These are phyloP conservation scores for Erucastrum elatum DNA, from an alignment of 345 rosid genomes.

Conservation along the genomic window DNA sequence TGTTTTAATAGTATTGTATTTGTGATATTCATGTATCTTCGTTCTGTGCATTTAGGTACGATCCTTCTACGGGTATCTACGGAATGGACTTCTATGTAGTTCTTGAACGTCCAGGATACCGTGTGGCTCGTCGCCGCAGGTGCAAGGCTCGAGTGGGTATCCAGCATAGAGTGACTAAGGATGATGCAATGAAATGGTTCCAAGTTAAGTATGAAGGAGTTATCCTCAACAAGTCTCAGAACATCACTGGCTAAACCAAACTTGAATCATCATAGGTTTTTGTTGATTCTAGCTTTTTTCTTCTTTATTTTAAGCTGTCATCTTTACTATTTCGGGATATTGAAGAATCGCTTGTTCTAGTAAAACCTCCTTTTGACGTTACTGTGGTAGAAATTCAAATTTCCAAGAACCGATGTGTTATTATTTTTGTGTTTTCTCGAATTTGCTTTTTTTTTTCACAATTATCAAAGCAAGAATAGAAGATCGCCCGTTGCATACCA, in stretches of 20 bases:
- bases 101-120: slow-evolving; percentile 66
- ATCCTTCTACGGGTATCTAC: slow-evolving; percentile 70
- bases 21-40: background rate
- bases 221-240: slow-evolving; percentile 2
- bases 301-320: slow-evolving; percentile 1
- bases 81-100: slow-evolving; percentile 72
- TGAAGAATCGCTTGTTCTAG: slow-evolving; percentile 22
- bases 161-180: background rate
- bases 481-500: slow-evolving; percentile 61
- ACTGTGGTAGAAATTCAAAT: background rate
- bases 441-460: too few species aligned
- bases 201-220: background rate
- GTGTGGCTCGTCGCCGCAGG: slow-evolving; percentile 62
- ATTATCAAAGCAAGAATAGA: slow-evolving; percentile 56
- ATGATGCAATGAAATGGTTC: slow-evolving; percentile 2
- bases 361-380: background rate
- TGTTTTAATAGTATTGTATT: too few species aligned
- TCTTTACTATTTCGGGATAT: slow-evolving; percentile 10
- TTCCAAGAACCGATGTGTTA: too few species aligned
- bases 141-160: slow-evolving; percentile 45
- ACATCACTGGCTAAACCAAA: slow-evolving; percentile 13
- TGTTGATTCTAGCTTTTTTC: slow-evolving; percentile 23
- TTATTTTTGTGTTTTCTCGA: too few species aligned
- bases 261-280: background rate
- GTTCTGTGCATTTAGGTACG: slow-evolving; percentile 43